A percentile compares a stretch with the other conserved stretches of the same genome.
Evolutionary conservation across 805 yeast genomes (phyloP).

Genomic region (Wickerhamiella shivajii): DNA sequence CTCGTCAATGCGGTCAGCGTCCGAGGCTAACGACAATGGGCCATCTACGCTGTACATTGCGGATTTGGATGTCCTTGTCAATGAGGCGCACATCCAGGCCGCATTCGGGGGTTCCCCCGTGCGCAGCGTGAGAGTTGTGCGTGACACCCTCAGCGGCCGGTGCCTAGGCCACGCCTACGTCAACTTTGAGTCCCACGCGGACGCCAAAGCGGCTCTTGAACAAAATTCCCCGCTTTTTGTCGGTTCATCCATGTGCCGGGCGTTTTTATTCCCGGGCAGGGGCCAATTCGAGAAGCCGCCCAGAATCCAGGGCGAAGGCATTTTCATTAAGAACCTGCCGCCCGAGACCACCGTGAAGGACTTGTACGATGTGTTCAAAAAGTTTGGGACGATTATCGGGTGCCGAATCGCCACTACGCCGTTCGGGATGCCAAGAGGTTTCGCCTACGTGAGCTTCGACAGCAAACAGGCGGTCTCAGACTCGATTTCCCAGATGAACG

Average conservation of each 20-base stretch:
- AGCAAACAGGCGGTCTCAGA: slow-evolving; percentile 12
- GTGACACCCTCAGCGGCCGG: slow-evolving; percentile 14
- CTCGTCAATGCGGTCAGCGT: no score
- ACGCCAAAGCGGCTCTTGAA: slow-evolving; percentile 12
- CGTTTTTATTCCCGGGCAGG: slow-evolving; percentile 2
- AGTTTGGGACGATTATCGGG: slow-evolving; percentile 14
- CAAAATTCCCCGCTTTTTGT: slow-evolving; percentile 15
- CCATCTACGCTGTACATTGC: slow-evolving; percentile 15
- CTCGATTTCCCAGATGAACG: slow-evolving; percentile 17
- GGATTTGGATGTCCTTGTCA: slow-evolving; percentile 16
- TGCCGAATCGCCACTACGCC: slow-evolving; percentile 17
- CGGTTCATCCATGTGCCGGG: slow-evolving; percentile 16
- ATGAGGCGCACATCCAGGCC: slow-evolving; percentile 14
- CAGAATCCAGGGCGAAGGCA: slow-evolving; percentile 14
- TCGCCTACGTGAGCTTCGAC: slow-evolving; percentile 17
- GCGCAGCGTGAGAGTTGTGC: slow-evolving; percentile 13
- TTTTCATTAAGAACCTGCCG: slow-evolving; percentile 75
- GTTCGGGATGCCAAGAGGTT: slow-evolving; percentile 17
- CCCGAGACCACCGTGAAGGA: slow-evolving; percentile 36
- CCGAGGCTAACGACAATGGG: no score
- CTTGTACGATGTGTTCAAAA: slow-evolving; percentile 13
- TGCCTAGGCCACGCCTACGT: slow-evolving; percentile 7
- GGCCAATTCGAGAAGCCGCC: slow-evolving; percentile 10
- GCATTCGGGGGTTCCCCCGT: slow-evolving; percentile 13
- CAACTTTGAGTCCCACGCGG: slow-evolving; percentile 13